Conservation (phyloP, 2,329 filamentous ascomycete species). For the Phaeophleospora eucalypticola region DNA sequence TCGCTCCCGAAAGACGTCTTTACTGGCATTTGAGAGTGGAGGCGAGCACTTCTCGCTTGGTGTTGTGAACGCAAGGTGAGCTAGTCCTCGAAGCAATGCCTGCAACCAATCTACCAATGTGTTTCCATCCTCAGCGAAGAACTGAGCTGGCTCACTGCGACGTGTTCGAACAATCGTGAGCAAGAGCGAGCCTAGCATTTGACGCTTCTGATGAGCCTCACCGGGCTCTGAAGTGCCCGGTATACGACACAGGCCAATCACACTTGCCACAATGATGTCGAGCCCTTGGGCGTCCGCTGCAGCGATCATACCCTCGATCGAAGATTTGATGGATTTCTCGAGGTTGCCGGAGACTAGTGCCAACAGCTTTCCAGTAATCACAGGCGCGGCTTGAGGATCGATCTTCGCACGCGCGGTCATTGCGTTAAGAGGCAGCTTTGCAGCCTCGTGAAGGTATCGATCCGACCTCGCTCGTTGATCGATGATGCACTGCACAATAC, state of each 20-base stretch:
- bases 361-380: conserved; percentile 64
- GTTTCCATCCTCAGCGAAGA: conserved; percentile 25
- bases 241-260: conserved; percentile 47
- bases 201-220: conserved; percentile 47
- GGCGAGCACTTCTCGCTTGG: conserved; percentile 23
- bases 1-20: conserved; percentile 51
- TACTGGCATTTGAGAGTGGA: conserved; percentile 44
- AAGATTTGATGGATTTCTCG: conserved; percentile 79
- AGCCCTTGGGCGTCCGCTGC: conserved; percentile 51
- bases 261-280: conserved; percentile 50
- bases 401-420: conserved; percentile 63
- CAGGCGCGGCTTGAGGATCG: conserved; percentile 56
- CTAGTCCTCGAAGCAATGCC: conserved; percentile 25
- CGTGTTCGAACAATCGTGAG: conserved; percentile 45
- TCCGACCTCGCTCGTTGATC: conserved; percentile 77
- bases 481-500: conserved; percentile 74
- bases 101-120: conserved; percentile 24
- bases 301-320: conserved; percentile 68
- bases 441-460: conserved; percentile 73
- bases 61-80: conserved; percentile 16
- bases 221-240: conserved; percentile 44
- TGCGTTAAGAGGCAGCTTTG: conserved; percentile 68
- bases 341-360: conserved; percentile 72
- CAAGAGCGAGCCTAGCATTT: conserved; percentile 51
- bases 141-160: conserved; percentile 27